Evolutionary conservation across 805 yeast genomes (phyloP).

Genomic region (Hyphopichia homilentoma): DNA sequence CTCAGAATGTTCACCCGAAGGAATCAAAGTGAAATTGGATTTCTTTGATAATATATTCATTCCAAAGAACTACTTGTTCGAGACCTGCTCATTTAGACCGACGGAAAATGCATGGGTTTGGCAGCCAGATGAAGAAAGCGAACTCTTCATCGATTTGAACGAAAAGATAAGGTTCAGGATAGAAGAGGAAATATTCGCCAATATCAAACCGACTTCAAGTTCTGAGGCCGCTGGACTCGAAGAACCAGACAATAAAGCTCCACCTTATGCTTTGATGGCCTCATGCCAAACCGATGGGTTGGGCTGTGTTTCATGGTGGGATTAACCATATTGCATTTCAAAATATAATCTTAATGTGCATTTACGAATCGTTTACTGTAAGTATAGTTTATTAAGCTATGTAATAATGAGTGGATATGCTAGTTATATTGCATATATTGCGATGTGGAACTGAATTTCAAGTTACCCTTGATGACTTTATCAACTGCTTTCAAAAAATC

Average conservation of each 20-base stretch:
- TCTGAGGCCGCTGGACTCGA: slow-evolving; percentile 42
- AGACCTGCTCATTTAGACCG: slow-evolving; percentile 60
- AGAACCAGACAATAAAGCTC: slow-evolving; percentile 42
- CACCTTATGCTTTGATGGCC: slow-evolving; percentile 83
- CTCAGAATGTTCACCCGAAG: slow-evolving; percentile 80
- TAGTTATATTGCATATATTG: slow-evolving; percentile 98
- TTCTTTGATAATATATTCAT: slow-evolving; percentile 91
- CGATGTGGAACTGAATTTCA: slow-evolving; percentile 95
- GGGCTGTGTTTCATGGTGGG: slow-evolving; percentile 99
- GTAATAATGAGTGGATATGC: background rate
- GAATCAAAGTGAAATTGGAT: slow-evolving; percentile 79
- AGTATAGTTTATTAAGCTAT: background rate
- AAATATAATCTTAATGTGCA: slow-evolving; percentile 3
- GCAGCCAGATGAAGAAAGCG: slow-evolving; percentile 72
- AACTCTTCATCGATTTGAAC: slow-evolving; percentile 80
- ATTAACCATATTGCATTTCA: too few relatives aligned
- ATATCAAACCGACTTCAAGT: slow-evolving; percentile 76
- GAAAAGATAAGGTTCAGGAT: slow-evolving; percentile 90
- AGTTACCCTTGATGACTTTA: slow-evolving; percentile 96
- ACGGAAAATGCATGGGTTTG: slow-evolving; percentile 96
- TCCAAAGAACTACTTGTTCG: slow-evolving; percentile 80
- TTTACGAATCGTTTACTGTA: slow-evolving; percentile 1
- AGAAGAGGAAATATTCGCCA: slow-evolving; percentile 82
- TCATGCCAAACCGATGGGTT: slow-evolving; percentile 95
- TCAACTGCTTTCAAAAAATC: slow-evolving; percentile 97